Evolutionary conservation across 164 flowering plant genomes (phyloP).

Genomic region (Hamamelis virginiana): DNA sequence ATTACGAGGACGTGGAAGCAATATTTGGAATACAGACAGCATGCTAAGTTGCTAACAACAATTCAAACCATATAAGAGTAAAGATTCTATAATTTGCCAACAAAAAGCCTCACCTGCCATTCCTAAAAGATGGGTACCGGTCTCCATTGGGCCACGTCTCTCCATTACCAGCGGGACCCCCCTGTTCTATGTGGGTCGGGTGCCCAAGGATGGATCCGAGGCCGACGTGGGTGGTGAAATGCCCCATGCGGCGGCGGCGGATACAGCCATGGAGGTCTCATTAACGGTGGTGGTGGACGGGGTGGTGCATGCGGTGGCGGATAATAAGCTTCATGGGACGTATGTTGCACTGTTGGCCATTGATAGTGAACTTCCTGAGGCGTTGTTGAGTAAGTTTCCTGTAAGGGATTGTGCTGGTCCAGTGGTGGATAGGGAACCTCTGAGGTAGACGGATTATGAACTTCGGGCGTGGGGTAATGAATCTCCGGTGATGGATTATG

Average conservation of each 20-base stretch:
- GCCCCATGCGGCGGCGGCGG: slow-evolving; percentile 9
- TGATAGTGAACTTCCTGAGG: background rate
- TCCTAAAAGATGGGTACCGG: too few relatives aligned
- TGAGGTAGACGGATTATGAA: slow-evolving; percentile 11
- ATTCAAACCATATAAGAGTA: too few relatives aligned
- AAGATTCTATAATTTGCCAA: too few relatives aligned
- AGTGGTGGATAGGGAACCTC: background rate
- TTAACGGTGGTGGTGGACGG: background rate
- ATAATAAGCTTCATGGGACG: slow-evolving; percentile 8
- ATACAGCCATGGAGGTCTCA: background rate
- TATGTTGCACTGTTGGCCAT: slow-evolving; percentile 4
- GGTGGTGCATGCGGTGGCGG: slow-evolving; percentile 4
- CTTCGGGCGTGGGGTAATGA: background rate
- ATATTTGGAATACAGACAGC: too few relatives aligned
- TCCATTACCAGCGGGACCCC: background rate
- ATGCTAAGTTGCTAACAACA: too few relatives aligned
- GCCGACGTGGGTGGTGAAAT: slow-evolving; percentile 12
- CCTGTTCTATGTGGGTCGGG: background rate
- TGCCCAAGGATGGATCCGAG: slow-evolving; percentile 1
- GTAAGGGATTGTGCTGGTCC: background rate
- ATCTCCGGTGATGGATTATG: background rate
- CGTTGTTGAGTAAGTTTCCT: background rate
- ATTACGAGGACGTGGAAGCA: too few relatives aligned
- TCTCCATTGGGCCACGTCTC: too few relatives aligned
- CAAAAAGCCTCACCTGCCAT: too few relatives aligned